Percentiles rank a stretch among this genome's conserved stretches.
Evolutionary conservation across 768 basidiomycete genomes (phyloP).

Genomic region (Tulasnella sp.): DNA sequence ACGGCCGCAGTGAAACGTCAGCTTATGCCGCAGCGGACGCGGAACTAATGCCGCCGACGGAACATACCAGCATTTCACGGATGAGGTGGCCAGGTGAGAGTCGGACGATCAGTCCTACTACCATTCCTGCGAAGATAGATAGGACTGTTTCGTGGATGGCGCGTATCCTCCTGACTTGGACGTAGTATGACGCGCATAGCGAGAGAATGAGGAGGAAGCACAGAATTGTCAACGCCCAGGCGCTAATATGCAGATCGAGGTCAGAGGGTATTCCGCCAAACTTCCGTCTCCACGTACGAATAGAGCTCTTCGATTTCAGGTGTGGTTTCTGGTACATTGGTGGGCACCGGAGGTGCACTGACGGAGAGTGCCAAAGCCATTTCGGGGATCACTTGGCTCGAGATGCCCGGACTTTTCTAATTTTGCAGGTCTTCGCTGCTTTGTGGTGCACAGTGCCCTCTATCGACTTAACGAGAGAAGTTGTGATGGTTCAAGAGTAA

Average conservation of each 20-base stretch:
- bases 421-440: not conserved
- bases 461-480: not conserved
- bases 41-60: too few relatives aligned
- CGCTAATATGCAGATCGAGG: conserved; percentile 22
- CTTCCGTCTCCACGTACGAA: conserved; percentile 6
- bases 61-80: conserved; percentile 89
- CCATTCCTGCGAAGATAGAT: conserved; percentile 91
- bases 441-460: not conserved
- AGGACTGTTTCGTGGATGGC: conserved; percentile 94
- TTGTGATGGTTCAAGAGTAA: not conserved
- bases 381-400: not conserved
- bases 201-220: conserved; percentile 88
- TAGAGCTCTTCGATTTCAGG: conserved; percentile 16
- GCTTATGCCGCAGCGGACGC: not conserved
- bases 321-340: not conserved
- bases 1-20: conserved; percentile 12
- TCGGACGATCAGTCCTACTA: conserved; percentile 83
- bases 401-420: not conserved
- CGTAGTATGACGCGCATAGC: conserved; percentile 92
- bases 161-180: conserved; percentile 92
- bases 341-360: not conserved
- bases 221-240: conserved; percentile 89
- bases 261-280: not conserved
- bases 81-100: conserved; percentile 90
- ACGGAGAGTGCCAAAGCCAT: not conserved